Evolutionary conservation across 2,329 filamentous ascomycete genomes (phyloP).

Genomic region (Alternaria angustiovoidea): DNA sequence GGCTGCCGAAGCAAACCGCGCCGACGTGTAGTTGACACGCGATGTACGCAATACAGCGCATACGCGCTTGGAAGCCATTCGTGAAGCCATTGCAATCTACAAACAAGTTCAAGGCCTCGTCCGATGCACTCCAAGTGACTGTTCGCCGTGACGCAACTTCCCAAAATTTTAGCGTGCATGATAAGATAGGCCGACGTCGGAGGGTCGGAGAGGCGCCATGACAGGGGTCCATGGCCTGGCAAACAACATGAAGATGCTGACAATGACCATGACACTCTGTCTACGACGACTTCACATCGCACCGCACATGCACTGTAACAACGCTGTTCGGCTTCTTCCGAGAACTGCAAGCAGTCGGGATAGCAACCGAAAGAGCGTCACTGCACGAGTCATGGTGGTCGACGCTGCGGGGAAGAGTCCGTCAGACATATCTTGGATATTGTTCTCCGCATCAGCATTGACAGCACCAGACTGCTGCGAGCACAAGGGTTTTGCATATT

Average conservation of each 20-base stretch:
- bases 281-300: neutral
- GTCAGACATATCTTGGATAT: slow-evolving; percentile 34
- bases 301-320: neutral
- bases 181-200: slow-evolving; percentile 34
- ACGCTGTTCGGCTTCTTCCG: fast-evolving
- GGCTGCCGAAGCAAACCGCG: slow-evolving; percentile 52
- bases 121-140: slow-evolving; percentile 22
- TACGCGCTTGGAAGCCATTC: slow-evolving; percentile 38
- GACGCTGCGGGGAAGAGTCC: slow-evolving; percentile 23
- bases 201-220: slow-evolving; percentile 1
- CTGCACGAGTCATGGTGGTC: slow-evolving; percentile 35
- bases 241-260: neutral
- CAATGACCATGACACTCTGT: neutral
- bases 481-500: slow-evolving; percentile 3
- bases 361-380: neutral
- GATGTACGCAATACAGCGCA: slow-evolving; percentile 38
- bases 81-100: slow-evolving; percentile 40
- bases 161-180: slow-evolving; percentile 25
- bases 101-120: slow-evolving; percentile 7
- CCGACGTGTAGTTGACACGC: slow-evolving; percentile 28
- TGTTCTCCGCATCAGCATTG: slow-evolving; percentile 32
- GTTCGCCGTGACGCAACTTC: slow-evolving; percentile 22
- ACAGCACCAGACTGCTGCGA: neutral
- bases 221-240: neutral
- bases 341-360: neutral